Percentiles rank a stretch among this genome's conserved stretches.
phyloP scores from a whole-genome alignment of 192 early-diverging fungal genomes.

The Backusella mclennaniae region DNA sequence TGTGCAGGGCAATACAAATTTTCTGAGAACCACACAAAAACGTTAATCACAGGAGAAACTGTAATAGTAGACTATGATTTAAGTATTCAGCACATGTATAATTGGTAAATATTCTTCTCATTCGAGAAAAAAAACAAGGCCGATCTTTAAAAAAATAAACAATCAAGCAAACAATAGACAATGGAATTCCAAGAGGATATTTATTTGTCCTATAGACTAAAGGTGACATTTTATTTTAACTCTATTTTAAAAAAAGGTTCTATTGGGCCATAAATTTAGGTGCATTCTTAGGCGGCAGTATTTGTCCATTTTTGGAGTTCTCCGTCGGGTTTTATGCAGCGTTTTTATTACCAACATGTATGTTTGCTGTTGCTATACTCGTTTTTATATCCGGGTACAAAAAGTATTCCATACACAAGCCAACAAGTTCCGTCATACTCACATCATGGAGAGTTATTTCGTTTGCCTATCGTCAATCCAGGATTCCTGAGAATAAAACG shows the following conservation, averaged over 20 bases:
- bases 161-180: background rate
- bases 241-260: conserved; percentile 36
- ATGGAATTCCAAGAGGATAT: background rate
- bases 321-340: conserved; percentile 64
- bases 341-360: conserved; percentile 53
- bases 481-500: conserved; percentile 20
- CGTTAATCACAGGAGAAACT: conserved; percentile 42
- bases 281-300: conserved; percentile 50
- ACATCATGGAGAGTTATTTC: conserved; percentile 38
- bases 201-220: background rate
- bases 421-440: conserved; percentile 52
- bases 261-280: conserved; percentile 70
- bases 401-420: conserved; percentile 43
- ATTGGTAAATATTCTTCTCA: conserved; percentile 41
- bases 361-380: conserved; percentile 49
- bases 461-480: conserved; percentile 21
- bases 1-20: conserved; percentile 57
- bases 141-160: background rate
- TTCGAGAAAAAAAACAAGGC: background rate
- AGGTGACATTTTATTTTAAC: background rate
- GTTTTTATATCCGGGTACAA: conserved; percentile 53
- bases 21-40: conserved; percentile 47
- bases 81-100: conserved; percentile 66
- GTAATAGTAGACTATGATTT: conserved; percentile 58
- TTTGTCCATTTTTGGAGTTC: conserved; percentile 39